Conservation (phyloP, 140 eudicot genomes). For the Erigeron philadelphicus region DNA sequence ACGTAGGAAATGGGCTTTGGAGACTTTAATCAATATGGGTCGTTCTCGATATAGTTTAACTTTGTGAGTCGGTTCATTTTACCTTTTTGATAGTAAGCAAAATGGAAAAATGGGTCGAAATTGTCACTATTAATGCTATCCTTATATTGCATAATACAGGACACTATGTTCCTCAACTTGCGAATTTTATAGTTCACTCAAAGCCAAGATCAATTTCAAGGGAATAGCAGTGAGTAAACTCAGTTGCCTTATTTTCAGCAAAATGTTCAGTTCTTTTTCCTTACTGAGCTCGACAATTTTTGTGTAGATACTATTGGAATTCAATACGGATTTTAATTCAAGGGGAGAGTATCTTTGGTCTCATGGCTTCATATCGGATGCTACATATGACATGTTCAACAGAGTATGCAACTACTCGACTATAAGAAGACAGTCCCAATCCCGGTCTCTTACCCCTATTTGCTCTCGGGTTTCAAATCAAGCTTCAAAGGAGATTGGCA, state of each 20-base stretch:
- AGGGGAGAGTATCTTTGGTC: slow-evolving; percentile 74
- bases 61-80: too few species aligned
- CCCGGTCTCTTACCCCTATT: slow-evolving; percentile 27
- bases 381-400: slow-evolving; percentile 42
- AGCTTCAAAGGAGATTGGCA: slow-evolving; percentile 49
- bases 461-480: slow-evolving; percentile 44
- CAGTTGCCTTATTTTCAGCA: neutral
- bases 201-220: slow-evolving; percentile 61
- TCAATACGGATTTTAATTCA: slow-evolving; percentile 73
- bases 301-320: slow-evolving; percentile 65
- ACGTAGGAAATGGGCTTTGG: too few species aligned
- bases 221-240: slow-evolving; percentile 68
- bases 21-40: too few species aligned
- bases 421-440: slow-evolving; percentile 46
- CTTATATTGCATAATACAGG: slow-evolving; percentile 35
- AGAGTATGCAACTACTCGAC: slow-evolving; percentile 61
- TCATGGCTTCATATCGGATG: slow-evolving; percentile 78
- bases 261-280: slow-evolving; percentile 1
- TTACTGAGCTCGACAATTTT: neutral
- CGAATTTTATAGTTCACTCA: slow-evolving; percentile 49
- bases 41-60: too few species aligned
- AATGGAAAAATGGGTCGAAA: too few species aligned
- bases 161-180: slow-evolving; percentile 90
- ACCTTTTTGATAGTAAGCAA: too few species aligned
- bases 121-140: neutral